Conservation (phyloP, 2,329 filamentous ascomycete species). For the Tolypocladium tundrense region DNA sequence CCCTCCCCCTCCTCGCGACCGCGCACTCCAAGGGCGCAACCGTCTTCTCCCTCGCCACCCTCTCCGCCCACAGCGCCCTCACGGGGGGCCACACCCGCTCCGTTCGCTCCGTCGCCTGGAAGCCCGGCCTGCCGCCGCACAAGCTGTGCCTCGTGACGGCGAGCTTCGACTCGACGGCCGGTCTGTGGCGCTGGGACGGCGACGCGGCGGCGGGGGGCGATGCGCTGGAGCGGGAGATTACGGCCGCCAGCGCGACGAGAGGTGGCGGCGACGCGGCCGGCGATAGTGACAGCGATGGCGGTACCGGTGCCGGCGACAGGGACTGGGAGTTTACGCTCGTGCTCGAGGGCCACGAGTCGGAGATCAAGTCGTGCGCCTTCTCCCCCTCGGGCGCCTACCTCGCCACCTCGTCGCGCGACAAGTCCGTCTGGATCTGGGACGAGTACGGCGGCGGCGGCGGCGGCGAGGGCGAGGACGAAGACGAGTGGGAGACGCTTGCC, state of each 20-base stretch:
- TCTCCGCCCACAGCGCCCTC: slow-evolving; percentile 68
- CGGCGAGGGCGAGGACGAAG: slow-evolving; percentile 59
- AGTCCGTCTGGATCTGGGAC: slow-evolving; percentile 98
- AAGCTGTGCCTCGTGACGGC: slow-evolving; percentile 80
- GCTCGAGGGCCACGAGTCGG: slow-evolving; percentile 88
- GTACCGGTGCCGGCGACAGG: slow-evolving; percentile 49
- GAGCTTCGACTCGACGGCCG: slow-evolving; percentile 87
- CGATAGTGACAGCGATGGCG: slow-evolving; percentile 37
- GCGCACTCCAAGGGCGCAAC: slow-evolving; percentile 80
- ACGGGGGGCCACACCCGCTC: slow-evolving; percentile 84
- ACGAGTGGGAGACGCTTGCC: slow-evolving; percentile 94
- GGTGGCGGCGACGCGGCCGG: slow-evolving; percentile 32
- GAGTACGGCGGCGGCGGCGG: slow-evolving; percentile 52
- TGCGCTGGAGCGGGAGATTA: neutral
- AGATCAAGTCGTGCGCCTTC: slow-evolving; percentile 76
- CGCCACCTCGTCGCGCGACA: slow-evolving; percentile 86
- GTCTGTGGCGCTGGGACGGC: slow-evolving; percentile 63
- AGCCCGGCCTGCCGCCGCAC: slow-evolving; percentile 52
- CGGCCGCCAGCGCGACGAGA: slow-evolving; percentile 14
- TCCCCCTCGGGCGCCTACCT: slow-evolving; percentile 65
- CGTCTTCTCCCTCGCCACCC: slow-evolving; percentile 76
- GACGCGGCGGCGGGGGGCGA: slow-evolving; percentile 15
- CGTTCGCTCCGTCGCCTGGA: slow-evolving; percentile 81
- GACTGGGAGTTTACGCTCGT: slow-evolving; percentile 92
- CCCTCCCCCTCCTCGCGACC: slow-evolving; percentile 79